Base-by-base conservation (phyloP, 2,329 filamentous ascomycete genomes). In the Monosporascus cannonballus region DNA sequence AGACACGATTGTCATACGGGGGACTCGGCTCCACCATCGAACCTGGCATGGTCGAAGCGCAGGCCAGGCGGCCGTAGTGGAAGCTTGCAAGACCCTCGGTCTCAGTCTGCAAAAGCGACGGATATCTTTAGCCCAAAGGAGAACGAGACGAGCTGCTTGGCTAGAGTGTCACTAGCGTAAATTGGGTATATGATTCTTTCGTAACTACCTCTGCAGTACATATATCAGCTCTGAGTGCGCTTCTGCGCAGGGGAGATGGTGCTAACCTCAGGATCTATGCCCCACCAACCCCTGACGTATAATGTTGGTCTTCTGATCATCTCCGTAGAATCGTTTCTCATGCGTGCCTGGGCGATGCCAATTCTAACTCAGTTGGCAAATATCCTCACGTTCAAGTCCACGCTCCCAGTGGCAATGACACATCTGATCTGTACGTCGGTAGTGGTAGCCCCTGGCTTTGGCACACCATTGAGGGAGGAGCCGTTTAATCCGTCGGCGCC, bases 381-480 rank as follows among this genome's bases (percentile, higher is more conserved):
- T 50, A 95, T 83, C 61, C 88, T 80, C 57, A 95, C 81, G 59
- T 85, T 89, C 65, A 85, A 74, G 73, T 96, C 90, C 53, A 96
- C 89, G 66, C 90, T 89, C 37, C 89, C 90, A 3, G 90, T 95
- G 8, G 90, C 91, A 61, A 96, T 86, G 18, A 96, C 85, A 67
- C 90, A 95, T 56, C 89, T 80, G 56, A 95, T 90, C 59, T 84
- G 84, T 47, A 83, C 76, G 54, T 83, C 80, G 2, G 67, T 68
- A 2, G 68, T 67, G 22, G 73, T 72, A 22, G 75, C 76, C 2
- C 61, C 61, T 38, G 66, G 67, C 47, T 72, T 73, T 5, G 69
- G 59, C 42, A 71, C 65, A 49, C 80, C 77, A 65, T 86, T 85
- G 63, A 67, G 72, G 6, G 73, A 65, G 9, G 69, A 64, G 41